Conservation (phyloP, 1,284 basidiomycete genomes). For the Fomes fomentarius region DNA sequence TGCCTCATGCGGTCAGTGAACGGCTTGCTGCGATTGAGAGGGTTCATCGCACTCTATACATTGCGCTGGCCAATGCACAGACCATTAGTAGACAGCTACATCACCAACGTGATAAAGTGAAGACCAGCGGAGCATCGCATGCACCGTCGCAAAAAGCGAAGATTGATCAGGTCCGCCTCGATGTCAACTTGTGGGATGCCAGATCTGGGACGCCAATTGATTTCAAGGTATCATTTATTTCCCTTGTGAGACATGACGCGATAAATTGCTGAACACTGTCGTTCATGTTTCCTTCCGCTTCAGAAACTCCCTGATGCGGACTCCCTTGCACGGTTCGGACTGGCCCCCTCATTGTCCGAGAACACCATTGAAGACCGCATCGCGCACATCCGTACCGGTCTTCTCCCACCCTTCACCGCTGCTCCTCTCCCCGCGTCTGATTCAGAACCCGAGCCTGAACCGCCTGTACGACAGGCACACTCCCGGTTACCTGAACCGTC, state of each 20-base stretch:
- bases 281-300: neutral
- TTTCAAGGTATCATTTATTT: constrained; percentile 6
- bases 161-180: neutral
- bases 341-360: constrained; percentile 10
- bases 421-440: constrained; percentile 8
- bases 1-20: constrained; percentile 19
- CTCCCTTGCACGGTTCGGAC: constrained; percentile 1
- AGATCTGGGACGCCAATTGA: constrained; percentile 1
- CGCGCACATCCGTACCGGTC: constrained; percentile 23
- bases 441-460: constrained; percentile 5
- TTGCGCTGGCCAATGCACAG: constrained; percentile 17
- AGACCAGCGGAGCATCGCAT: neutral
- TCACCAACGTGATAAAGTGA: constrained; percentile 9
- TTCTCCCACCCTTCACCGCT: constrained; percentile 25
- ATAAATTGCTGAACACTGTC: neutral
- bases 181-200: constrained; percentile 14
- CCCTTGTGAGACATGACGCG: no score
- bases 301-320: constrained; percentile 4
- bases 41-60: constrained; percentile 15
- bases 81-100: constrained; percentile 14
- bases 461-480: neutral
- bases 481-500: constrained; percentile 21
- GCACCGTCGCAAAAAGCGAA: neutral
- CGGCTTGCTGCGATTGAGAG: constrained; percentile 17
- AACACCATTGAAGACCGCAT: constrained; percentile 26